Conservation (phyloP, 345 rosid species). For the Kandelia obovata region DNA sequence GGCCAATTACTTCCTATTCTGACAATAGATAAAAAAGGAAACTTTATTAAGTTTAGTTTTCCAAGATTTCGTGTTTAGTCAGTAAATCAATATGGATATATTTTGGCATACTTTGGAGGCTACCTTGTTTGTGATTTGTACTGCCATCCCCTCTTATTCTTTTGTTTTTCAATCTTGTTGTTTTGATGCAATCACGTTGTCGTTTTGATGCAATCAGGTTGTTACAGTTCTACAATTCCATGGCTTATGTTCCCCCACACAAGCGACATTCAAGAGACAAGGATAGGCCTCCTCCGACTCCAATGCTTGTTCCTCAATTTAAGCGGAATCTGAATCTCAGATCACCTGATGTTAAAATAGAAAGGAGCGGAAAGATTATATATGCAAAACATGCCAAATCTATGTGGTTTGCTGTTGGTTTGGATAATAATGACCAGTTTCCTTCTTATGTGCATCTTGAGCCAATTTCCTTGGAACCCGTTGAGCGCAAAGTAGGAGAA, state of each 20-base stretch:
- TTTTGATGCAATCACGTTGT: neutral
- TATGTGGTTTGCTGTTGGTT: slow-evolving; percentile 51
- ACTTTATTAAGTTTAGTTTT: too few species aligned
- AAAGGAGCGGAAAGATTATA: slow-evolving; percentile 26
- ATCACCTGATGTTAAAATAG: slow-evolving; percentile 3
- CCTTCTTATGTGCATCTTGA: slow-evolving; percentile 35
- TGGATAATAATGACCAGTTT: slow-evolving; percentile 31
- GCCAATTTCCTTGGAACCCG: slow-evolving; percentile 31
- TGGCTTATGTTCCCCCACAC: slow-evolving; percentile 70
- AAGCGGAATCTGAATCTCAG: slow-evolving; percentile 26
- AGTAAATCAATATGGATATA: too few species aligned
- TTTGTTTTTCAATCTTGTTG: neutral
- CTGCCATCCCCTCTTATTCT: neutral
- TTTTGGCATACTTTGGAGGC: too few species aligned
- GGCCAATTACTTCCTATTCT: too few species aligned
- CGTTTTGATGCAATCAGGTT: neutral
- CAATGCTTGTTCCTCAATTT: slow-evolving; percentile 31
- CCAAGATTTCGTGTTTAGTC: too few species aligned
- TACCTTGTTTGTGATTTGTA: too few species aligned
- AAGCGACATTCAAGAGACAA: slow-evolving; percentile 44
- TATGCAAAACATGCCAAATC: slow-evolving; percentile 32
- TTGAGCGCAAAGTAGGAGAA: slow-evolving; percentile 25
- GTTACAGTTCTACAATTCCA: slow-evolving; percentile 8
- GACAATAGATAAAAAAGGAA: too few species aligned
- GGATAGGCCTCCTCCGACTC: slow-evolving; percentile 27